Conservation (phyloP, 306 rosid genomes). For the Vicia villosa region DNA sequence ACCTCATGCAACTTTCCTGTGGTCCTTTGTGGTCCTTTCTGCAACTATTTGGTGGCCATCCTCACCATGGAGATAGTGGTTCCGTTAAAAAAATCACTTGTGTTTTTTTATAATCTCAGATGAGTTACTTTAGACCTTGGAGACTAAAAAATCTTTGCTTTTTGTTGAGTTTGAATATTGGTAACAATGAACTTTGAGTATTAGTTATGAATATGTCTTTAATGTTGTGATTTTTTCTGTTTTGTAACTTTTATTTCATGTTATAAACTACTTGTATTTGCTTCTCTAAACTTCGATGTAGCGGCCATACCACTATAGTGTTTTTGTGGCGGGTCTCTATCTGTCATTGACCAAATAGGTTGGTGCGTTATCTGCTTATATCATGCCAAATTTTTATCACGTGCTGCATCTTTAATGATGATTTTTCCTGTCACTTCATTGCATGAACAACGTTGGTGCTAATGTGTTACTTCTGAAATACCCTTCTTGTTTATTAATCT, state of each 20-base stretch:
- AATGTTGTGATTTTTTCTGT: neutral
- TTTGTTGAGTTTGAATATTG: neutral
- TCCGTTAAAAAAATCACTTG: neutral
- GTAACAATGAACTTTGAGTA: neutral
- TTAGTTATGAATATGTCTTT: neutral
- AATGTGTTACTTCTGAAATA: slow-evolving; percentile 9
- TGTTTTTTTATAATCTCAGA: neutral
- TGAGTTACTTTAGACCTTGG: neutral
- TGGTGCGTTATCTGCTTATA: neutral
- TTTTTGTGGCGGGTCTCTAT: neutral
- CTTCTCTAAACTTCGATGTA: neutral
- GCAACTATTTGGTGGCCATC: neutral
- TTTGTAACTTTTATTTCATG: neutral
- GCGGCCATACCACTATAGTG: neutral
- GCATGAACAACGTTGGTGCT: neutral
- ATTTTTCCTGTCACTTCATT: slow-evolving; percentile 7
- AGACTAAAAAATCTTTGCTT: neutral
- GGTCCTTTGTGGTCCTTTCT: neutral
- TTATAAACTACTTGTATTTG: neutral
- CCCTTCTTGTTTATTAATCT: slow-evolving; percentile 1
- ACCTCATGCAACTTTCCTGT: neutral
- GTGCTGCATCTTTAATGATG: slow-evolving; percentile 18
- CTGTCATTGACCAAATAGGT: neutral
- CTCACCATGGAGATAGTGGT: neutral
- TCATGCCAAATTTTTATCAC: neutral